These are phyloP conservation scores for Ensete ventricosum DNA, from an alignment of 176 grass and related monocot species.

Conservation along the genomic window DNA sequence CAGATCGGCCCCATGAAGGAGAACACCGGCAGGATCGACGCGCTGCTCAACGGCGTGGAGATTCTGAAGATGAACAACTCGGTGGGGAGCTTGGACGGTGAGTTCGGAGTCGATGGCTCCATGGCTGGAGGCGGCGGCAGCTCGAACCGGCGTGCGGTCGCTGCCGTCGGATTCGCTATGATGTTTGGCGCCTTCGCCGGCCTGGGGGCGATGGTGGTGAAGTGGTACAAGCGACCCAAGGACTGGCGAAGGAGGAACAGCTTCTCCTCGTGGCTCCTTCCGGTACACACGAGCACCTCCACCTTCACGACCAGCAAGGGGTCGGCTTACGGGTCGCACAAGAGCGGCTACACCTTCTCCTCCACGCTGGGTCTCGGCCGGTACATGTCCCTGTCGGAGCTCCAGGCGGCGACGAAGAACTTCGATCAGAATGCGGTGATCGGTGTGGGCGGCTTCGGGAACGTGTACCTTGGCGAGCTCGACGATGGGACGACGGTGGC, in stretches of 20 bases:
- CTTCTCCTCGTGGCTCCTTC: slow-evolving; percentile 97
- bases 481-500: slow-evolving; percentile 79
- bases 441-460: slow-evolving; percentile 87
- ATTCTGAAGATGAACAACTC: slow-evolving; percentile 85
- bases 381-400: slow-evolving; percentile 69
- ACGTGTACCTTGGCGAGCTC: slow-evolving; percentile 82
- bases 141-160: slow-evolving; percentile 30
- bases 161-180: slow-evolving; percentile 69
- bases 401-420: slow-evolving; percentile 67
- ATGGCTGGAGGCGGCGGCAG: slow-evolving; percentile 37
- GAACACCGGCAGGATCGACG: slow-evolving; percentile 48
- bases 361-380: slow-evolving; percentile 57
- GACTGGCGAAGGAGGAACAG: slow-evolving; percentile 82
- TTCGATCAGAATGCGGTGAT: slow-evolving; percentile 75
- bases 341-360: slow-evolving; percentile 72
- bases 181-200: slow-evolving; percentile 80
- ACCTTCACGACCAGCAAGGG: slow-evolving; percentile 56
- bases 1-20: slow-evolving; percentile 53
- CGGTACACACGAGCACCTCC: slow-evolving; percentile 63
- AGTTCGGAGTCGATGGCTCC: slow-evolving; percentile 78
- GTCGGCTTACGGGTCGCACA: slow-evolving; percentile 38
- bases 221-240: slow-evolving; percentile 67
- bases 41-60: slow-evolving; percentile 85
- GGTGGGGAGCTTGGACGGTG: slow-evolving; percentile 67
- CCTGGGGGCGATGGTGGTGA: slow-evolving; percentile 71